phyloP scores from a whole-genome alignment of 306 rosid species.

The Dalbergia cochinchinensis region DNA sequence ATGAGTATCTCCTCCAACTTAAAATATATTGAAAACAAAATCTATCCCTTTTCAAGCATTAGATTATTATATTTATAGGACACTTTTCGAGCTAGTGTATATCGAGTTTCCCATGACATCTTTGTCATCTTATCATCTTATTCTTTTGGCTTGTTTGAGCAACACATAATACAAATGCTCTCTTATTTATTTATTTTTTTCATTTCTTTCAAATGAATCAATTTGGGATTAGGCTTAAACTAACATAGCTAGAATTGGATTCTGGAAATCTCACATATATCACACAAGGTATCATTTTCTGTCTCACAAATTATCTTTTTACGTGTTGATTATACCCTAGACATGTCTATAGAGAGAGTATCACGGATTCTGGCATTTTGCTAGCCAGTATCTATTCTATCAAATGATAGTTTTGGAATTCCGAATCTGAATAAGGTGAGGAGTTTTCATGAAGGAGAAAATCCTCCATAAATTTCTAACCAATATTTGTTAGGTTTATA shows the following conservation, averaged over 20 bases:
- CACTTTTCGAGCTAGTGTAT: slow-evolving; percentile 40
- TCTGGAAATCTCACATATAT: slow-evolving; percentile 40
- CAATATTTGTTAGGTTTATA: not conserved
- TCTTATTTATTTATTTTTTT: not conserved
- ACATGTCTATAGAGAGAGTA: not conserved
- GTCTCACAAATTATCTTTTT: slow-evolving; percentile 28
- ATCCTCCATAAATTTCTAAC: not conserved
- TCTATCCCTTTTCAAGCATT: slow-evolving; percentile 2
- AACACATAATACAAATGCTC: slow-evolving; percentile 44
- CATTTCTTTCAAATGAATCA: slow-evolving; percentile 39
- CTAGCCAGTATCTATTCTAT: slow-evolving; percentile 11
- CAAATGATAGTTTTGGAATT: slow-evolving; percentile 22
- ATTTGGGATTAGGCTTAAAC: slow-evolving; percentile 42
- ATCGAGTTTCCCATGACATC: slow-evolving; percentile 44
- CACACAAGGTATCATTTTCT: slow-evolving; percentile 15
- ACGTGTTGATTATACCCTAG: slow-evolving; percentile 30
- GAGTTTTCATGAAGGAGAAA: not conserved
- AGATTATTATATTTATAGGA: slow-evolving; percentile 34
- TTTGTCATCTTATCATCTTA: slow-evolving; percentile 52
- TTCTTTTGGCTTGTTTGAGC: slow-evolving; percentile 44
- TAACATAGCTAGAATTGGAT: slow-evolving; percentile 51
- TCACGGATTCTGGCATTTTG: slow-evolving; percentile 19
- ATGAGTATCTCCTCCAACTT: not conserved
- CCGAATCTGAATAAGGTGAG: not conserved
- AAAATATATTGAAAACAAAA: not conserved